Evolutionary conservation across 2,329 filamentous ascomycete species (phyloP).

Genomic region (Fusarium oxysporum): DNA sequence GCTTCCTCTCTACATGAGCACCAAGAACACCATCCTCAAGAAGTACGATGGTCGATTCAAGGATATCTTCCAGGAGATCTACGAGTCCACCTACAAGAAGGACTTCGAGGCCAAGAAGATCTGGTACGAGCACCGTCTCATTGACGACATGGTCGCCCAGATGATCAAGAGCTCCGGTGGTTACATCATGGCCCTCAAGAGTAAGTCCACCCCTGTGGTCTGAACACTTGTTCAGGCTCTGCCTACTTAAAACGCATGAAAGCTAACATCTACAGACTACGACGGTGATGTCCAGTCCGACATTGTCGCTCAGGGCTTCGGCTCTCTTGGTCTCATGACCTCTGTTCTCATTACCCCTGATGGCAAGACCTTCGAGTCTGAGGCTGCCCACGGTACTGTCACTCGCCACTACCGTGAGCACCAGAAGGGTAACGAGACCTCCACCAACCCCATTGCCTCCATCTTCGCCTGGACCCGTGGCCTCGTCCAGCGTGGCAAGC

Average conservation of each 20-base stretch:
- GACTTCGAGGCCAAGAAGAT: slow-evolving; percentile 92
- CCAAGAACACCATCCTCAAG: slow-evolving; percentile 99
- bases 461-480: slow-evolving; percentile 99
- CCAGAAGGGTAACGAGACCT: slow-evolving; percentile 97
- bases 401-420: slow-evolving; percentile 99
- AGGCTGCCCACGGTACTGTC: slow-evolving; percentile 97
- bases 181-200: slow-evolving; percentile 98
- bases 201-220: slow-evolving; percentile 62
- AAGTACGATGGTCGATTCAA: slow-evolving; percentile 99
- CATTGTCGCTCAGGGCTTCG: slow-evolving; percentile 97
- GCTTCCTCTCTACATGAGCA: slow-evolving; percentile 98
- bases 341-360: slow-evolving; percentile 96
- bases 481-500: slow-evolving; percentile 89
- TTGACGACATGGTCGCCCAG: slow-evolving; percentile 99
- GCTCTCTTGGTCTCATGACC: slow-evolving; percentile 98
- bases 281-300: slow-evolving; percentile 99
- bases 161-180: slow-evolving; percentile 99
- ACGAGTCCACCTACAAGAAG: slow-evolving; percentile 86
- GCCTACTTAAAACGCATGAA: background rate
- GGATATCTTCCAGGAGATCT: slow-evolving; percentile 99
- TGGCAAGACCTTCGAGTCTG: slow-evolving; percentile 96
- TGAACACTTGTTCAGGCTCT: slow-evolving; percentile 20
- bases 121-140: slow-evolving; percentile 99
- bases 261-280: slow-evolving; percentile 74
- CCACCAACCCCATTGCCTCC: slow-evolving; percentile 97